Base-by-base conservation (phyloP, 805 yeast genomes). In the Kurtzmaniella cleridarum region DNA sequence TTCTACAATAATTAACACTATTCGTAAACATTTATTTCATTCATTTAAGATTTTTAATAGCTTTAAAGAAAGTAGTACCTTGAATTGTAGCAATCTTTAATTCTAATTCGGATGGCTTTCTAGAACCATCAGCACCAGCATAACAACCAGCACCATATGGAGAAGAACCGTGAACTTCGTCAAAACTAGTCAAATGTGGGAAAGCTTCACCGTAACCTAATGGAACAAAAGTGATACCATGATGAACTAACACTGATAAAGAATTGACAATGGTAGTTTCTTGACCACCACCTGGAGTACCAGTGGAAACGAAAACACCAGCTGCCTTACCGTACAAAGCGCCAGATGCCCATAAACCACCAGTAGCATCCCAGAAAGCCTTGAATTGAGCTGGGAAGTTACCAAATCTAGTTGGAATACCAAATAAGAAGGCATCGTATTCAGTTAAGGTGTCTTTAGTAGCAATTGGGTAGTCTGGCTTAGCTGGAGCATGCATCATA, bases 391-490 rank as follows among this genome's bases (percentile, higher is more conserved):
- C 83, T 40, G 95, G 91, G 63, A 73, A 64, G 59, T 73, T 76
- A 63, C 96, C 96, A 58, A 66, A 88, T 65, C 95, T 79, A 40
- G 95, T 84, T 53, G 95, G 95, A 50, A 84, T 60, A 57, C 96
- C 96, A 51, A 88, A 84, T 48, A 89, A 48, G 67, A 83, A 78
- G 34, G 90, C 95, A 56, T 89, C 95, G 69, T 81, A 84, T 46
- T 71, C 65, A 3, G 64, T 56, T 48, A 88, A 69, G 14, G 78
- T 73, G 15, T 76, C 83, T 8, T 61, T 51, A 12, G 84, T 70
- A 37, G 86, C 86, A 53, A 76, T 66, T 48, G 93, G 90, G 59
- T 62, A 60, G 45, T 54, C 50, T 45, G 60, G 53, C 52, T 56
- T 57, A 40, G 76, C 69, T 32, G 86, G 79, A 27, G 90, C 88